Base-by-base conservation (phyloP, 139 green algal species). In the Chlorella sp. region DNA sequence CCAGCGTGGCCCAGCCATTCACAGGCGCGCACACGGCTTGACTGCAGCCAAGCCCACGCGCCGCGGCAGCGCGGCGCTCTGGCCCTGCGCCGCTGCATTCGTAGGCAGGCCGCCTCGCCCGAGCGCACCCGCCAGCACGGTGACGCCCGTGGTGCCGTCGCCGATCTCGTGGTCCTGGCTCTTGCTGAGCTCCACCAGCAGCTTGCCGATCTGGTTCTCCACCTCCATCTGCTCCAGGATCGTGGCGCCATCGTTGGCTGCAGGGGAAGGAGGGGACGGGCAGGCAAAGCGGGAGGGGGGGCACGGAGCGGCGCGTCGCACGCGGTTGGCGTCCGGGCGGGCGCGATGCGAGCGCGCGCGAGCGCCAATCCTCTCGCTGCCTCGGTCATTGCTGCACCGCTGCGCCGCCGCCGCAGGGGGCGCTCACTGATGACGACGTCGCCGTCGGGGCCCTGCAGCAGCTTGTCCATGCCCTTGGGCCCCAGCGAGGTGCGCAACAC, bases 211-310 rank as follows among this genome's bases (percentile, higher is more conserved):
- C 84, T 98, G 93, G 81, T 99, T 95, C 86, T 99, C 93, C 19
- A 99, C 96, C 71, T 99, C 93, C 96, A 99, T 99, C 83, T 97
- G 92, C 76, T 99, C 95, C 74, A 99, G 77, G 75, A 99, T 99
- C 33, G 96, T 99, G 9, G 96, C 96, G 40, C 96, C 95, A 79
- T 99, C 96, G 80, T 99, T 99, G 21, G 96, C 76, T 82, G 76
- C 38, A 59, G 27, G 14, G n/a, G 27, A 33, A 8, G 4, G 46
- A 46, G 5, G 41, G 64, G 21, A 48, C 56, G 9, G 58, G 60
- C 42, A 33, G n/a, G 43, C 14, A 45, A 31, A 27, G 53, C n/a
- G 12, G 27, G 45, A 70, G 43, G 33, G n/a, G 61, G 14, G 31
- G 43, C 23, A 46, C 11, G 8, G 27, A 14, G 41, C 31, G 15